phyloP scores from a whole-genome alignment of 2,329 filamentous ascomycete genomes.

The Monosporascus ibericus region DNA sequence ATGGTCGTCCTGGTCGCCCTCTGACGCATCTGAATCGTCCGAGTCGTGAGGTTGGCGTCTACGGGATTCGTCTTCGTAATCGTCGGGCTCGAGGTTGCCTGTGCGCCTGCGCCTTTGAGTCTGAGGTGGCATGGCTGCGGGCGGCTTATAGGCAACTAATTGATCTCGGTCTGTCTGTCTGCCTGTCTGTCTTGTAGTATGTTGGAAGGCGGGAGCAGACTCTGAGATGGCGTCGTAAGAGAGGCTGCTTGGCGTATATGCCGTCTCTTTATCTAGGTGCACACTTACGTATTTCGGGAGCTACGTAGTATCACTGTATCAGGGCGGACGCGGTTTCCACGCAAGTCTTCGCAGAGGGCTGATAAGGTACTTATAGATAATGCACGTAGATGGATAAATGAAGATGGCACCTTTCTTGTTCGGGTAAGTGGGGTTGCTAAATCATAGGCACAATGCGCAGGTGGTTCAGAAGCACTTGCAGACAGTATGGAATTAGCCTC shows the following conservation, averaged over 20 bases:
- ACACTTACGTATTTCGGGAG: not conserved
- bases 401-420: too few species aligned
- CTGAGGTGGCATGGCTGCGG: constrained; percentile 20
- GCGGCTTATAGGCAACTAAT: not conserved
- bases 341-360: not conserved
- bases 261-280: not conserved
- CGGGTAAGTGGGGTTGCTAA: too few species aligned
- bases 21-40: constrained; percentile 29
- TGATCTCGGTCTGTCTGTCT: too few species aligned
- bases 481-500: not conserved
- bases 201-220: too few species aligned
- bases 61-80: constrained; percentile 27
- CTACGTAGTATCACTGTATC: not conserved
- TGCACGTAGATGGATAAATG: too few species aligned
- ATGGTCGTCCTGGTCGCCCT: constrained; percentile 17
- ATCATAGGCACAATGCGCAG: too few species aligned
- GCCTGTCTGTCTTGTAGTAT: too few species aligned
- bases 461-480: too few species aligned
- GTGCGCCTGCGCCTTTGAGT: constrained; percentile 24
- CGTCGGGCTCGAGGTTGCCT: constrained; percentile 31
- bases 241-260: too few species aligned
- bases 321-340: not conserved
- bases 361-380: not conserved
- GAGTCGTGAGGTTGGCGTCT: constrained; percentile 19
- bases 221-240: too few species aligned